A percentile compares a stretch with the other conserved stretches of the same genome.
Evolutionary conservation across 2,329 filamentous ascomycete species (phyloP).

Genomic region (Bipolaris sorokiniana): DNA sequence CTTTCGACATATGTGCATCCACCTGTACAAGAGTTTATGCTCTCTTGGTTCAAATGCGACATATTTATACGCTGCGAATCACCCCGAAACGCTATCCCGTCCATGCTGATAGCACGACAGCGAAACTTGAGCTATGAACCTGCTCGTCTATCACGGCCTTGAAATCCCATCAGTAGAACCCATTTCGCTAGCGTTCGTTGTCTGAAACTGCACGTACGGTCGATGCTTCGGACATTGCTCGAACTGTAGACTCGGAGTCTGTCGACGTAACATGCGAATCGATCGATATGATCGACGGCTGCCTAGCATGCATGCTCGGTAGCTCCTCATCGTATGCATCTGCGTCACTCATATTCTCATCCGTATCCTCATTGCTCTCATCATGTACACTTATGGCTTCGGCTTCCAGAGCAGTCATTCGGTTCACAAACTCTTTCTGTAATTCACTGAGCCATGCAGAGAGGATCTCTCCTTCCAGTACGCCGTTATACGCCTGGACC

Average conservation of each 20-base stretch:
- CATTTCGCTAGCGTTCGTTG: slow-evolving; percentile 18
- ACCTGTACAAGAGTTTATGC: too few species aligned
- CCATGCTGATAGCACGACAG: too few species aligned
- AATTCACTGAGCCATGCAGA: slow-evolving; percentile 68
- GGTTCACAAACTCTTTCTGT: slow-evolving; percentile 74
- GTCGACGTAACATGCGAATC: slow-evolving; percentile 28
- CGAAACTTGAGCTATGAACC: too few species aligned
- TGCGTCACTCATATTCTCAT: slow-evolving; percentile 19
- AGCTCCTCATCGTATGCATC: slow-evolving; percentile 19
- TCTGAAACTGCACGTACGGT: slow-evolving; percentile 35
- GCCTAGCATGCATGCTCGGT: slow-evolving; percentile 21
- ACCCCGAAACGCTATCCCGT: too few species aligned
- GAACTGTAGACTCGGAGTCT: slow-evolving; percentile 21
- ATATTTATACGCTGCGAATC: too few species aligned
- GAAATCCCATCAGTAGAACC: too few species aligned
- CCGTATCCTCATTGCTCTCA: slow-evolving; percentile 18
- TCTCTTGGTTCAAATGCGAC: too few species aligned
- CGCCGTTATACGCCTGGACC: slow-evolving; percentile 68
- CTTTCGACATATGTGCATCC: too few species aligned
- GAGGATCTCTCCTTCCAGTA: slow-evolving; percentile 69
- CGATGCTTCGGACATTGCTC: slow-evolving; percentile 26
- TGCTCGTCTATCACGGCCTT: too few species aligned
- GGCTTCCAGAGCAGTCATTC: slow-evolving; percentile 72
- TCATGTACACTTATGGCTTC: slow-evolving; percentile 35
- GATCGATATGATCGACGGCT: slow-evolving; percentile 31